Evolutionary conservation across 768 basidiomycete genomes (phyloP), one percentile per base, ranked within the genome.

Genomic region (Suillus plorans): DNA sequence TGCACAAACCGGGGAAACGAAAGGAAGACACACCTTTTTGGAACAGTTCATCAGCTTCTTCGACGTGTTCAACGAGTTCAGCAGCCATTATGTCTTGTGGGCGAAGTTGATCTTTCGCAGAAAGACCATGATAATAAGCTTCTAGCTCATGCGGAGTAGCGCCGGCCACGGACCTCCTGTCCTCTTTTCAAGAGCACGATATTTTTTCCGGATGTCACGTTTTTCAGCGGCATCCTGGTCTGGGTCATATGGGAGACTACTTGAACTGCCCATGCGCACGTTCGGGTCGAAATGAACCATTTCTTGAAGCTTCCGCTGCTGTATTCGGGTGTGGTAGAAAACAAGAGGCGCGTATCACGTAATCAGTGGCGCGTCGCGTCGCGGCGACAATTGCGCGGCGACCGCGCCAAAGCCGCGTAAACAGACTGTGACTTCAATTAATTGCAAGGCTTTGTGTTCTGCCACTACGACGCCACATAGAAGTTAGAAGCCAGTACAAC

Each of bases 191-290:
- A 93, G 77, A 18, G 81, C 77, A 65, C 94, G 88, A 71, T 94
- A 95, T 68, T 85, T 80, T 72, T 88, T 87, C 50, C 94, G 83
- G 8, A 95, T 79, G 47, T 81, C 81, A 67, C 94, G 87, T 75
- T 90, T 89, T 73, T 91, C 89, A 66, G 90, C 88, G 5, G 89
- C 86, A 79, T 94, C 85, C 73, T 95, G 93, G 74, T 95, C 91
- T 12, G 92, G 92, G 72, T 95, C 91, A 71, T 92, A 95, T 14
- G 82, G 78, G 20, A 84, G 75, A 59, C 79, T 80, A 71, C 61
- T 45, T 16, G 62, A n/a, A 47, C 44, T 34, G 9, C 67, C 69
- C 57, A 64, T 63, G 7, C 65, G 63, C 28, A 50, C 59, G 8
- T 61, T 39, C 36, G 42, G 28, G 20, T 71, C 64, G 52, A 58